Base-by-base conservation (phyloP, 257 asterid species). In the Prunella vulgaris region DNA sequence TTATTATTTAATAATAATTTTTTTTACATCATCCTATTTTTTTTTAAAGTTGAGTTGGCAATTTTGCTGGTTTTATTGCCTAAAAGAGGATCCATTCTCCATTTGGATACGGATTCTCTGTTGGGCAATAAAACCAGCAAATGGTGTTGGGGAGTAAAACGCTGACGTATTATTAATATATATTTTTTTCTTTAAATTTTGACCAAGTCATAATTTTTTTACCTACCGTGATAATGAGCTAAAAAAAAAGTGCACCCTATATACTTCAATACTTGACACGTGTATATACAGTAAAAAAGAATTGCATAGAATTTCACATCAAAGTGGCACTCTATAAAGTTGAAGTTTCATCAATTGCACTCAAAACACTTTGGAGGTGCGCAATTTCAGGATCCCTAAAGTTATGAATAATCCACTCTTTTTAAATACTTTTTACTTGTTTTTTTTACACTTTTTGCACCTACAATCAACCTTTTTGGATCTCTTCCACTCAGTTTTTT, bases 341-440 rank as follows among this genome's bases (percentile, higher is more conserved):
- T 40, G 30, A 38, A 13, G 12, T 44, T 73, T 73, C 74, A 77
- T 62, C 17, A 57, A 68, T 72, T 76, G 65, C 73, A 72, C 72
- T 73, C 54, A 72, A 73, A 68, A 79, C n/a, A 70, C 80, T 76
- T 76, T 62, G 69, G 65, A 71, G 87, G 58, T 79, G 85, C 91
- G 90, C 75, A 78, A 87, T 85, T 82, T 85, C 85, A 79, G 96
- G 93, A 74, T 66, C 37, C 80, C 51, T 24, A 40, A 75, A 76
- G 70, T 67, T 6, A 32, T 5, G 52, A 71, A 69, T 57, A 56
- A 54, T 57, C 78, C 70, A 59, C 57, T 57, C 60, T 69, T 38
- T 59, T 74, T 10, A 66, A 69, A 62, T 65, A 52, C 53, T 67
- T 56, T 32, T 54, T 22, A 21, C 5, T 22, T 10, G 1, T 61